These are phyloP conservation scores for Catharanthus roseus DNA, from an alignment of 257 asterid species.

Conservation along the genomic window DNA sequence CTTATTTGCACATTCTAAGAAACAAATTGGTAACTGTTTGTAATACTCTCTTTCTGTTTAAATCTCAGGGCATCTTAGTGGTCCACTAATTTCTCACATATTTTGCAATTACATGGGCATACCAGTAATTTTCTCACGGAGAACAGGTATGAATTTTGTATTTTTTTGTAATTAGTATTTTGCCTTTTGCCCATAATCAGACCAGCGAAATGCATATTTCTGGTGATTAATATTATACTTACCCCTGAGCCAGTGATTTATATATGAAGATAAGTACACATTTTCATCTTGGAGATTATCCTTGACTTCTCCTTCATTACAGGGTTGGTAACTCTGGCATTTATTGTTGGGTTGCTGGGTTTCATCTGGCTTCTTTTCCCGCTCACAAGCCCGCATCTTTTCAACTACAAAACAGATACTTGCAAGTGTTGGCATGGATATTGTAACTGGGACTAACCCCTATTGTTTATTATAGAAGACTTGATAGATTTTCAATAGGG, in stretches of 20 bases:
- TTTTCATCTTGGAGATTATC: not conserved
- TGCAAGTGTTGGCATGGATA: conserved; percentile 86
- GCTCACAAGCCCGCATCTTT: conserved; percentile 52
- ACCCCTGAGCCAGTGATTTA: not conserved
- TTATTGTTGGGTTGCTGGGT: conserved; percentile 51
- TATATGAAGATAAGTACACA: not conserved
- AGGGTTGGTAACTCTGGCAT: conserved; percentile 53
- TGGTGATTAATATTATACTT: not conserved
- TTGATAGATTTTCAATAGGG: not conserved
- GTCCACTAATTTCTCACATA: conserved; percentile 84
- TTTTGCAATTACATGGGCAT: conserved; percentile 94
- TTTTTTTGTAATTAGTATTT: no score
- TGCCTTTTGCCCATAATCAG: no score
- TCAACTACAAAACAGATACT: conserved; percentile 34
- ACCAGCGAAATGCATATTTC: not conserved
- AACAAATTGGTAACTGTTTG: not conserved
- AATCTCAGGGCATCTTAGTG: conserved; percentile 63
- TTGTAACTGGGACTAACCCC: conserved; percentile 53
- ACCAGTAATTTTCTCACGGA: conserved; percentile 55
- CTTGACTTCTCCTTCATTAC: conserved; percentile 15
- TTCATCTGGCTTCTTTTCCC: conserved; percentile 69
- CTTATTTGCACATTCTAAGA: not conserved
- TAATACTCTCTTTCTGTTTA: conserved; percentile 14
- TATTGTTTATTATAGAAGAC: not conserved
- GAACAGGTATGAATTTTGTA: conserved; percentile 42